Evolutionary conservation across 2,329 filamentous ascomycete genomes (phyloP).

Genomic region (Ophiocordyceps polyrhachis-furcata): DNA sequence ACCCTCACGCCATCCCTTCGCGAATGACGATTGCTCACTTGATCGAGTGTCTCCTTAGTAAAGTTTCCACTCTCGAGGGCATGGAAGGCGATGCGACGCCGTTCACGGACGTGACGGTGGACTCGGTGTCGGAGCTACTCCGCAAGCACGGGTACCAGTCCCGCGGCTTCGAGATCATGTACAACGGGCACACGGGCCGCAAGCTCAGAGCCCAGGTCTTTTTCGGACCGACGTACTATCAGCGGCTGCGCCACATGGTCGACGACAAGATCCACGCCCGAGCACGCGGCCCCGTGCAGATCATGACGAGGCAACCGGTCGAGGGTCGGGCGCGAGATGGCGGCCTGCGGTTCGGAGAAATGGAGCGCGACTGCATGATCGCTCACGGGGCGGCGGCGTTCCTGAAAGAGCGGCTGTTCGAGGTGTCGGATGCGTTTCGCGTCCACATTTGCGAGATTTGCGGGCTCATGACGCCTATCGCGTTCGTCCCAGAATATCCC

Average conservation of each 20-base stretch:
- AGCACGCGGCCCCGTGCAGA: slow-evolving; percentile 88
- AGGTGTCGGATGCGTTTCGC: slow-evolving; percentile 93
- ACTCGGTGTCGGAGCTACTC: slow-evolving; percentile 73
- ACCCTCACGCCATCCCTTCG: slow-evolving; percentile 96
- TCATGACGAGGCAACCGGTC: slow-evolving; percentile 89
- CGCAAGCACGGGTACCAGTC: slow-evolving; percentile 88
- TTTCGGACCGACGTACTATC: slow-evolving; percentile 95
- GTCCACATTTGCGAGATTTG: slow-evolving; percentile 98
- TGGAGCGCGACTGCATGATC: slow-evolving; percentile 99
- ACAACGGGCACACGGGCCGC: slow-evolving; percentile 89
- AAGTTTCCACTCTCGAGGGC: slow-evolving; percentile 82
- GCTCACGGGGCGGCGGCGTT: slow-evolving; percentile 96
- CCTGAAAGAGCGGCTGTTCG: slow-evolving; percentile 91
- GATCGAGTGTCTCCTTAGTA: slow-evolving; percentile 95
- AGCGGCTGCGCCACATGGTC: slow-evolving; percentile 97
- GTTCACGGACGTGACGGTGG: slow-evolving; percentile 94
- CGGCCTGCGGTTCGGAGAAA: slow-evolving; percentile 98
- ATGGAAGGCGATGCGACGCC: slow-evolving; percentile 95
- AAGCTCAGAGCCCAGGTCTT: slow-evolving; percentile 93
- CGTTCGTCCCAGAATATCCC: slow-evolving; percentile 42
- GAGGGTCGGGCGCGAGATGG: slow-evolving; percentile 96
- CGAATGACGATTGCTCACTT: slow-evolving; percentile 99
- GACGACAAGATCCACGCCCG: slow-evolving; percentile 99
- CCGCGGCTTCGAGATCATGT: slow-evolving; percentile 95
- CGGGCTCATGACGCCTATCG: slow-evolving; percentile 96